These are phyloP conservation scores for Sphagnum tenellum DNA, from an alignment of 225 moss, liverwort and hornwort genomes.

Conservation along the genomic window DNA sequence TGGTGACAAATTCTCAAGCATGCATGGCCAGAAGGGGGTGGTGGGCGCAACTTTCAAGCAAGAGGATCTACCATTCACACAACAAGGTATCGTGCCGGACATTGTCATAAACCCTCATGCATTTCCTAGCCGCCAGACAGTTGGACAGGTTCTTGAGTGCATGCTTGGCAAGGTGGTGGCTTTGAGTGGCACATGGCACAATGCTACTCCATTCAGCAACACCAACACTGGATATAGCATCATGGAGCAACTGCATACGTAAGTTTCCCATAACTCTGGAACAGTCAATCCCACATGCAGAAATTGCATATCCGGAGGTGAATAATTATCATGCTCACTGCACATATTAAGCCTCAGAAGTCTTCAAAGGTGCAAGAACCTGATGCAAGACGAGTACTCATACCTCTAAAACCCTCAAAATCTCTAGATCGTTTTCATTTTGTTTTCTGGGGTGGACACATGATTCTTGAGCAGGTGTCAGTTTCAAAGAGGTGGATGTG, in stretches of 20 bases:
- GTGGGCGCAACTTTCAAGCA: conserved; percentile 75
- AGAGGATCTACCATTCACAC: conserved; percentile 84
- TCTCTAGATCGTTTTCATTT: no score
- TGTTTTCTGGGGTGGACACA: no score
- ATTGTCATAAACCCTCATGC: conserved; percentile 96
- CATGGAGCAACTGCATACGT: conserved; percentile 45
- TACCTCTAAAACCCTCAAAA: no score
- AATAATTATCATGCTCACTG: no score
- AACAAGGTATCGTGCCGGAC: conserved; percentile 85
- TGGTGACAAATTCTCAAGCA: conserved; percentile 91
- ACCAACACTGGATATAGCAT: conserved; percentile 37
- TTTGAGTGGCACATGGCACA: conserved; percentile 41
- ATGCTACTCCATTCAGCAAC: conserved; percentile 76
- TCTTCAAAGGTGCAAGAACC: no score
- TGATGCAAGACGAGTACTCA: no score
- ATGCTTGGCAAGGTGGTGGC: conserved; percentile 76
- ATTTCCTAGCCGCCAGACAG: conserved; percentile 85
- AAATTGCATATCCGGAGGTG: no score
- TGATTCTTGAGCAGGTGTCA: conserved; percentile 19
- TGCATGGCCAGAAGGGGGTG: conserved; percentile 99
- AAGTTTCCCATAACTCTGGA: conserved; percentile 9
- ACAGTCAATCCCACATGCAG: no score
- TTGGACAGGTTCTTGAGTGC: conserved; percentile 86
- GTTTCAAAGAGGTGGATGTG: conserved; percentile 53
- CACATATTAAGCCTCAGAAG: no score